Conservation (phyloP, 495 filamentous ascomycete species). For the Penicillium flavigenum region DNA sequence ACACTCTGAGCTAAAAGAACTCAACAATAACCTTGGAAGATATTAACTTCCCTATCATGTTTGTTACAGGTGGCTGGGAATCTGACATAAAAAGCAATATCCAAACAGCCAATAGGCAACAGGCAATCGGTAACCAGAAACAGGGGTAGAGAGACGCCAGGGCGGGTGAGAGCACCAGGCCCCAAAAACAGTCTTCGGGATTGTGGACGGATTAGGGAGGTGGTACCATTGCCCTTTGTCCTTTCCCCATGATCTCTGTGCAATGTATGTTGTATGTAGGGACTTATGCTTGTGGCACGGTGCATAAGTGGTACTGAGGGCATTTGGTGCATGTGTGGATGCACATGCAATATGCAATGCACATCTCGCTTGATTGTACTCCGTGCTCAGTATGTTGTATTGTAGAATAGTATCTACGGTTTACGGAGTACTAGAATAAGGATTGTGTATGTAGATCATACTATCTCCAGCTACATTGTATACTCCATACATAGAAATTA, state of each 20-base stretch:
- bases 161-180: not conserved
- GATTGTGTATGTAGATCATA: too few relatives aligned
- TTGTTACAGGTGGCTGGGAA: not conserved
- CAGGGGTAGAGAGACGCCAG: not conserved
- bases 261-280: constrained; percentile 2
- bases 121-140: not conserved
- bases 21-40: not conserved
- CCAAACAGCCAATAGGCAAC: not conserved
- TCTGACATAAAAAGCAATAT: not conserved
- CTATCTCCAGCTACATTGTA: too few relatives aligned
- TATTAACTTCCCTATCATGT: not conserved
- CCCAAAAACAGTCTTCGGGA: constrained; percentile 13
- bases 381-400: not conserved
- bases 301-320: not conserved
- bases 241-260: constrained; percentile 6
- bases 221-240: constrained; percentile 8
- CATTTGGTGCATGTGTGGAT: not conserved
- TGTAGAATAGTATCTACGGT: not conserved
- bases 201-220: constrained; percentile 14
- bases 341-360: not conserved
- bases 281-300: constrained; percentile 2
- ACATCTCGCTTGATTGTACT: not conserved
- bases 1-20: not conserved
- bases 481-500: too few relatives aligned
- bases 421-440: too few relatives aligned